Evolutionary conservation across 306 rosid species (phyloP).

Genomic region (Vachellia pachyceras): DNA sequence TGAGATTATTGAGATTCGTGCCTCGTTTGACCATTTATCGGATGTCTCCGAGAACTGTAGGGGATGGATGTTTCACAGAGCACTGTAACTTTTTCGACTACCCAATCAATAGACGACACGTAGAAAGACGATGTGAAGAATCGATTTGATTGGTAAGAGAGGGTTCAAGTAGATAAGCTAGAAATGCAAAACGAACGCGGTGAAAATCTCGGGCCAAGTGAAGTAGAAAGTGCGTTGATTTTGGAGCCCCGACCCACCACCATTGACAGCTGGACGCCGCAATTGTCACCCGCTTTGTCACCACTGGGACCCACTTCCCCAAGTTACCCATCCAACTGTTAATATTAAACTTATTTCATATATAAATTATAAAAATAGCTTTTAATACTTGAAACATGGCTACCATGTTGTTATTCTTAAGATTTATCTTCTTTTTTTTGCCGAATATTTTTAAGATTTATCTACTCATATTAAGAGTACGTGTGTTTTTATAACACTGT

Average conservation of each 20-base stretch:
- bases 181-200: constrained; percentile 4
- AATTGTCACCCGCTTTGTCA: constrained; percentile 33
- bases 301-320: constrained; percentile 15
- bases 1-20: constrained; percentile 37
- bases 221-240: constrained; percentile 4
- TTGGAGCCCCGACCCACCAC: constrained; percentile 34
- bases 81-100: background rate
- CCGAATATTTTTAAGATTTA: no score
- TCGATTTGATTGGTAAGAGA: background rate
- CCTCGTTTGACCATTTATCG: constrained; percentile 39
- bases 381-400: no score
- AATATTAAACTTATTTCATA: no score
- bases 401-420: no score
- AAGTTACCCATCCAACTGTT: background rate
- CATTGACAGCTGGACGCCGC: constrained; percentile 44
- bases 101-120: background rate
- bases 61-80: background rate
- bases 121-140: background rate
- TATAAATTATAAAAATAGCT: no score
- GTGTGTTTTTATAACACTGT: no score
- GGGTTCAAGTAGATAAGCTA: constrained; percentile 9
- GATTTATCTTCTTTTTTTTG: no score
- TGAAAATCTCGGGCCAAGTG: constrained; percentile 23
- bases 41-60: constrained; percentile 28
- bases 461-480: no score